Percentiles rank a stretch among this genome's conserved stretches.
Conservation (phyloP, 164 flowering plant genomes). For the Taxillus chinensis region DNA sequence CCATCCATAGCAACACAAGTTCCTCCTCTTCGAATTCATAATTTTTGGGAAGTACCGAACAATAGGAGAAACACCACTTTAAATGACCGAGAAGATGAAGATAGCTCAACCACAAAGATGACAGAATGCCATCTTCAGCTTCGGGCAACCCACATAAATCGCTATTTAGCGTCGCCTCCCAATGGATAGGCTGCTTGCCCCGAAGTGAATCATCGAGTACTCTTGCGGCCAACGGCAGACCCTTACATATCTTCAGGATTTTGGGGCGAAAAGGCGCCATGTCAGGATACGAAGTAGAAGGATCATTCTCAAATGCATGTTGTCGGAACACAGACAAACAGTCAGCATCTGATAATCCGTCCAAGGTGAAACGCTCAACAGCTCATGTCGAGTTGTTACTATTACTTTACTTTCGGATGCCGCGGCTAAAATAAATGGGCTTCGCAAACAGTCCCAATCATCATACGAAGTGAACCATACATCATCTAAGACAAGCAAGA, state of each 20-base stretch:
- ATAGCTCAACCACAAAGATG: constrained; percentile 12
- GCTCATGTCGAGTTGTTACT: constrained; percentile 12
- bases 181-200: background rate
- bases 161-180: constrained; percentile 8
- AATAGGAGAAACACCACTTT: constrained; percentile 9
- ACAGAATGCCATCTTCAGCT: background rate
- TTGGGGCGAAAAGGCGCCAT: constrained; percentile 7
- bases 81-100: constrained; percentile 11
- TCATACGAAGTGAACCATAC: constrained; percentile 6
- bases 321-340: constrained; percentile 8
- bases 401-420: constrained; percentile 8
- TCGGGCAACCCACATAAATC: constrained; percentile 12
- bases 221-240: constrained; percentile 13
- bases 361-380: background rate
- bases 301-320: constrained; percentile 5
- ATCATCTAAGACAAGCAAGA: constrained; percentile 15
- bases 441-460: constrained; percentile 1
- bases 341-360: background rate
- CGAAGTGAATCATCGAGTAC: constrained; percentile 9
- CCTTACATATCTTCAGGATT: constrained; percentile 13
- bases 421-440: constrained; percentile 1
- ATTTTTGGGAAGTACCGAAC: constrained; percentile 10
- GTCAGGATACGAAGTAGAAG: background rate
- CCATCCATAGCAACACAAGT: constrained; percentile 13
- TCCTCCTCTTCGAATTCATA: constrained; percentile 9